Percentiles rank a stretch among this genome's conserved stretches.
phyloP scores from a whole-genome alignment of 1,284 basidiomycete genomes.

The Leccinum glutinopallens region DNA sequence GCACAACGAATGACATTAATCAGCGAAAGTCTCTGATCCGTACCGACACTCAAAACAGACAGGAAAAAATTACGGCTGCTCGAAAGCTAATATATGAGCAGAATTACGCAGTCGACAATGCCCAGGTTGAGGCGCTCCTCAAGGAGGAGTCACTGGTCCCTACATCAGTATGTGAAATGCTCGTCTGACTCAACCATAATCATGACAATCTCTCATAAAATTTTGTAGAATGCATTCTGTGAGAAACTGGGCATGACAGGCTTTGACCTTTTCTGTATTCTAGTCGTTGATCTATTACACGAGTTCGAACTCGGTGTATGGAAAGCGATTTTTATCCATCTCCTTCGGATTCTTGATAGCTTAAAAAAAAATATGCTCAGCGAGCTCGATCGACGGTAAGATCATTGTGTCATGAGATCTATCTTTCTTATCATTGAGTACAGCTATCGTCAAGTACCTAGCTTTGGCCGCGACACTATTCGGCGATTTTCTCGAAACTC shows the following conservation, averaged over 20 bases:
- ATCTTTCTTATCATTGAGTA: neutral
- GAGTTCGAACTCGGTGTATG: neutral
- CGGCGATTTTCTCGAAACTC: neutral
- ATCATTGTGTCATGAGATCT: neutral
- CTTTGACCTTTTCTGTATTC: neutral
- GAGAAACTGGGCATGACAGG: neutral
- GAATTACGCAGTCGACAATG: neutral
- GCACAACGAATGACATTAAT: neutral
- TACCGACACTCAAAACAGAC: neutral
- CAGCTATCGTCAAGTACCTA: constrained; percentile 1
- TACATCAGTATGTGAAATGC: neutral
- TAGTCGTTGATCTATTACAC: neutral
- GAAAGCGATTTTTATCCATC: neutral
- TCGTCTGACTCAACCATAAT: neutral
- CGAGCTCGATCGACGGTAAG: constrained; percentile 2
- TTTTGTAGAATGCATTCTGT: neutral
- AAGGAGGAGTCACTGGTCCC: neutral
- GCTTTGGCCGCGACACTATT: neutral
- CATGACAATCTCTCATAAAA: neutral
- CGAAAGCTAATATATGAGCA: neutral
- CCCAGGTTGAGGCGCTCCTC: neutral
- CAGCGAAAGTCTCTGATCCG: neutral
- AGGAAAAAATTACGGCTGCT: neutral
- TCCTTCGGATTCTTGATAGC: neutral
- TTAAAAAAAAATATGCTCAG: neutral